These are phyloP conservation scores for Mitragyna speciosa DNA, from an alignment of 257 asterid genomes.

Conservation along the genomic window DNA sequence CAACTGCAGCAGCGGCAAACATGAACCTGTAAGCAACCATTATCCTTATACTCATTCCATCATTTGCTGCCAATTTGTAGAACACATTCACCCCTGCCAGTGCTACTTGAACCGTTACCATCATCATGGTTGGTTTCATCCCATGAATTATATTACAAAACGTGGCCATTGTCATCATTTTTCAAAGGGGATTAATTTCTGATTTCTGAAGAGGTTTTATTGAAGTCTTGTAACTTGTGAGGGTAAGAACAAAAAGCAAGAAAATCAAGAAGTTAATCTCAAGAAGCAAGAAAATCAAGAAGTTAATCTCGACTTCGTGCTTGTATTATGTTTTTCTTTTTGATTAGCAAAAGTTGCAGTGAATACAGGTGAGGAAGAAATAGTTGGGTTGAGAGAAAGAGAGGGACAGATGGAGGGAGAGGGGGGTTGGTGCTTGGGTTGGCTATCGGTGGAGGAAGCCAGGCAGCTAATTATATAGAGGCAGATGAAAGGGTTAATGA, in stretches of 20 bases:
- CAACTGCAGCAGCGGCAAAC: slow-evolving; percentile 50
- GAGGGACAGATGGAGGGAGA: neutral
- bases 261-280: neutral
- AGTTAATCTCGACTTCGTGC: neutral
- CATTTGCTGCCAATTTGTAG: slow-evolving; percentile 51
- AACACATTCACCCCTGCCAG: slow-evolving; percentile 40
- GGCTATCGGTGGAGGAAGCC: neutral
- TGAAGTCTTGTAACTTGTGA: no score
- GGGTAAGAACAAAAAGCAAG: neutral
- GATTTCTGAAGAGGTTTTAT: no score
- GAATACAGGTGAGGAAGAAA: neutral
- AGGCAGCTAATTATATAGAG: neutral
- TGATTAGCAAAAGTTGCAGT: neutral
- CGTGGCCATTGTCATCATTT: slow-evolving; percentile 34
- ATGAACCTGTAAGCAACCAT: slow-evolving; percentile 65
- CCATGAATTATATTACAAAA: slow-evolving; percentile 39
- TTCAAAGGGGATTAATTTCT: no score
- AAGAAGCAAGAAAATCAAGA: neutral
- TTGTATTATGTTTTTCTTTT: neutral
- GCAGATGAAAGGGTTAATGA: neutral
- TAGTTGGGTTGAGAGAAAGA: neutral
- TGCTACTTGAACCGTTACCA: slow-evolving; percentile 47
- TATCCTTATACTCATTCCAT: slow-evolving; percentile 48
- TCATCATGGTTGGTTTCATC: slow-evolving; percentile 56
- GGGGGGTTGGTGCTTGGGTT: no score